Evolutionary conservation across 2,329 filamentous ascomycete genomes (phyloP), one percentile per base, ranked within the genome.

Genomic region (Diaporthe longicolla): DNA sequence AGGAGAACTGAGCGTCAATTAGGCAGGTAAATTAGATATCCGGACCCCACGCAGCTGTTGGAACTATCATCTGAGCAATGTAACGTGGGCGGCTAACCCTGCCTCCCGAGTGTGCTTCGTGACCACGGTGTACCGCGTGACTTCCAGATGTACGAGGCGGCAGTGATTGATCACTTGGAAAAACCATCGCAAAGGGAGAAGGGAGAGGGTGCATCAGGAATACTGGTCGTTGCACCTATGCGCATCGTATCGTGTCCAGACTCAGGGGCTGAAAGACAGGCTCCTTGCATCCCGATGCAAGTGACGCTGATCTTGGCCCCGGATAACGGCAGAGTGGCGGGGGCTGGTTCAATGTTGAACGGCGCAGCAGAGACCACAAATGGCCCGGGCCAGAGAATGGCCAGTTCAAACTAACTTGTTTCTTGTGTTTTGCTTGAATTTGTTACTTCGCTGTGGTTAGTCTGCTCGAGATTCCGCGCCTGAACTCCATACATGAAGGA

Each of bases 71-170:
- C 57, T 29, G 35, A 40, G 32, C 45, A 54, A 71, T 43, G 45
- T 45, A 63, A 59, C 70, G 59, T 71, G 24, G 45, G 57, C 29
- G 54, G 68, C 29, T 29, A 70, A 32, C 52, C 35, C 40, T 45
- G 50, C 50, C 13, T 54, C 17, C 40, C 37, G 17, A 29, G 37
- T 19, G 43, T 43, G 26, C 32, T 71, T 43, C 48, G 35, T 57
- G 26, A 70, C 50, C 50, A 19, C 8, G 1, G 10, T 24, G n/a
- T 21, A 1, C 32, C 63, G 29, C 54, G 15, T 63, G 48, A 54
- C n/a, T 7, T 40, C 21, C 7, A 29, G 24, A 19, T 15, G 45
- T 45, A 26, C 45, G 45, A 24, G 32, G 15, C 11, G 66, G 40
- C 4, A 15, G 24, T 58, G 66, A n/a, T 26, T 58, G 66, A n/a